Percentiles rank a stretch among this genome's conserved stretches.
phyloP scores from a whole-genome alignment of 257 asterid genomes.

The Solanum sitiens region DNA sequence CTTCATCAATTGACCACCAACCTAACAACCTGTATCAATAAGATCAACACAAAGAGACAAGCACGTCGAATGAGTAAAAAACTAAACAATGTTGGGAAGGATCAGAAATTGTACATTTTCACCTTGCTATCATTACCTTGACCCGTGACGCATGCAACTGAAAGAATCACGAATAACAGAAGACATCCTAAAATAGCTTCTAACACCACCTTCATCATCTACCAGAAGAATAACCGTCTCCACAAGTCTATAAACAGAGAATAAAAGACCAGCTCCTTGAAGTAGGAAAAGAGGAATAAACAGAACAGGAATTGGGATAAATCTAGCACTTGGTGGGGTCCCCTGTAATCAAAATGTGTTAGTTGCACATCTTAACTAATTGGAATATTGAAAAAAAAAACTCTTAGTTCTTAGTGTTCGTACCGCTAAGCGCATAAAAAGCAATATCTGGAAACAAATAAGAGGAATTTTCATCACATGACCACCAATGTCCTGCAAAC shows the following conservation, averaged over 20 bases:
- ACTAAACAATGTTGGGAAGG: neutral
- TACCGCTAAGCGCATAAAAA: constrained; percentile 95
- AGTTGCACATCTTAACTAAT: neutral
- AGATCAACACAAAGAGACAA: constrained; percentile 1
- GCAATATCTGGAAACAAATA: constrained; percentile 60
- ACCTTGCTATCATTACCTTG: constrained; percentile 39
- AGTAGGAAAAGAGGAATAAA: constrained; percentile 82
- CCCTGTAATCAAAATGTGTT: constrained; percentile 41
- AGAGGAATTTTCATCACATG: constrained; percentile 89
- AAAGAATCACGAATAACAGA: constrained; percentile 47
- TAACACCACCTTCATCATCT: constrained; percentile 27
- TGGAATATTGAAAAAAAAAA: neutral
- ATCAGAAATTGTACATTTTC: neutral
- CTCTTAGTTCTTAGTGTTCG: neutral
- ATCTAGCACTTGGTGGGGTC: constrained; percentile 62
- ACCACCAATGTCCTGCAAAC: constrained; percentile 87
- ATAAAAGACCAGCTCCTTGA: constrained; percentile 78
- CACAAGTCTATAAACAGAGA: constrained; percentile 50
- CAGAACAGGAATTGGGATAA: constrained; percentile 61
- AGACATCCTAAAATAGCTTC: constrained; percentile 51
- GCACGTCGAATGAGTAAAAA: neutral
- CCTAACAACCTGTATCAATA: constrained; percentile 58
- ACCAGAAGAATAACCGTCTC: constrained; percentile 37
- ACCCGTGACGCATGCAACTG: constrained; percentile 76
- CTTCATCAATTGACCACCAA: constrained; percentile 99